phyloP scores from a whole-genome alignment of 2,329 filamentous ascomycete genomes.

The Pseudogymnoascus sp. region DNA sequence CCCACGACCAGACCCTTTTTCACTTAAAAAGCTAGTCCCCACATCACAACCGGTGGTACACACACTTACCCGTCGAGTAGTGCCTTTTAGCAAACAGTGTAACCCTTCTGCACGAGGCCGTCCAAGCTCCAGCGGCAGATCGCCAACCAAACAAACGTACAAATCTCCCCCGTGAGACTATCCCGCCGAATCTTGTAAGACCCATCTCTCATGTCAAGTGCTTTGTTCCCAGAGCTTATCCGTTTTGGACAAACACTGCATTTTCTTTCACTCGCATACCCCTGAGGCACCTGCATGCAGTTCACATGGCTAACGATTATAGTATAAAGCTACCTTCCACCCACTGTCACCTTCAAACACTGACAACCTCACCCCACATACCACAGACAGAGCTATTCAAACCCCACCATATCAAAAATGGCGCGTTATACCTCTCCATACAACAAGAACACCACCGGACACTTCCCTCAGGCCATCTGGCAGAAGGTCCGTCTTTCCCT shows the following conservation, averaged over 20 bases:
- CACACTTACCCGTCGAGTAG: conserved; percentile 8
- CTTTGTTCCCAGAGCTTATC: background rate
- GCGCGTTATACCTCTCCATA: background rate
- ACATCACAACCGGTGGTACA: conserved; percentile 4
- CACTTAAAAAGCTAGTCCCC: conserved; percentile 3
- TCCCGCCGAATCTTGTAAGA: background rate
- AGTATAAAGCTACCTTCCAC: background rate
- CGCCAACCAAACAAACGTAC: background rate
- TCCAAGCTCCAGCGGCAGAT: background rate
- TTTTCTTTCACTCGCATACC: background rate
- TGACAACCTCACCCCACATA: background rate
- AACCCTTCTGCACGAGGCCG: conserved; percentile 4
- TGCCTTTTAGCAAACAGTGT: conserved; percentile 4
- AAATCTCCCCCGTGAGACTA: conserved; percentile 6
- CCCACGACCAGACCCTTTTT: background rate
- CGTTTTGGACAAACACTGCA: conserved; percentile 3
- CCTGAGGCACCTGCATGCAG: background rate
- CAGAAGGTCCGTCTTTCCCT: background rate
- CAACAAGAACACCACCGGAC: background rate
- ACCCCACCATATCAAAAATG: background rate
- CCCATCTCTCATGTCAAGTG: background rate
- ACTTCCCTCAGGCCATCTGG: background rate
- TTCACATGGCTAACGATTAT: background rate
- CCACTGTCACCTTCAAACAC: background rate
- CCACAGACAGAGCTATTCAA: background rate